Percentiles rank a stretch among this genome's conserved stretches.
These are phyloP conservation scores for Fomitopsis serialis DNA, from an alignment of 768 basidiomycete species.

Conservation along the genomic window DNA sequence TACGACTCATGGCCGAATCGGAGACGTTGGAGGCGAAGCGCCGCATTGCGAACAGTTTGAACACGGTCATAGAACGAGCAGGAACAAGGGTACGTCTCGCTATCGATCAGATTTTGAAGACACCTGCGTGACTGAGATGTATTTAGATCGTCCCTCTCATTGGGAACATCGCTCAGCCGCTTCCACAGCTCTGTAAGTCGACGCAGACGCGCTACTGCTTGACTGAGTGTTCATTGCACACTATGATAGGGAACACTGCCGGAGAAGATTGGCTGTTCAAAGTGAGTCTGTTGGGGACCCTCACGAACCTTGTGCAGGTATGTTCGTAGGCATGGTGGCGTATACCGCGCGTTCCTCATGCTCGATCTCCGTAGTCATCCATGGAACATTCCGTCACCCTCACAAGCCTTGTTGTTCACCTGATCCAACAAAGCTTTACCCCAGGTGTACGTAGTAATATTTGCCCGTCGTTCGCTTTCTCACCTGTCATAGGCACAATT, in stretches of 20 bases:
- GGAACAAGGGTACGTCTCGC: slow-evolving; percentile 28
- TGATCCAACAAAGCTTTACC: slow-evolving; percentile 20
- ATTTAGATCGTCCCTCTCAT: slow-evolving; percentile 70
- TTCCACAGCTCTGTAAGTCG: slow-evolving; percentile 67
- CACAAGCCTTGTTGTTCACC: slow-evolving; percentile 15
- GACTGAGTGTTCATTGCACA: neutral
- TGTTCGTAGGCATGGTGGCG: slow-evolving; percentile 4
- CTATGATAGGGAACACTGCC: slow-evolving; percentile 54
- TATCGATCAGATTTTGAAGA: too few relatives aligned
- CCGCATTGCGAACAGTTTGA: slow-evolving; percentile 64
- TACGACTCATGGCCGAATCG: slow-evolving; percentile 66
- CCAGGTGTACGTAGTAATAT: slow-evolving; percentile 13
- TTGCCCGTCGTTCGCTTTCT: neutral
- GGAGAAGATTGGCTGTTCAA: slow-evolving; percentile 71
- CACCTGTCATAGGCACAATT: slow-evolving; percentile 41
- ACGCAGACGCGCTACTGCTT: neutral
- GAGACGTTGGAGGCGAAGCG: slow-evolving; percentile 76
- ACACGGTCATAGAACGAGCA: slow-evolving; percentile 55
- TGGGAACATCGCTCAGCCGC: slow-evolving; percentile 50
- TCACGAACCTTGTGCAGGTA: slow-evolving; percentile 69
- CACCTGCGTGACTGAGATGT: slow-evolving; percentile 1
- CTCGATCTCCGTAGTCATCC: slow-evolving; percentile 44
- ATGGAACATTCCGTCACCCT: slow-evolving; percentile 32
- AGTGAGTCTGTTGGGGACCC: slow-evolving; percentile 58
- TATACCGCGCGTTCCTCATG: neutral